These are phyloP conservation scores for Blastobotrys ciferrii DNA, from an alignment of 1,139 yeast genomes.

Conservation along the genomic window DNA sequence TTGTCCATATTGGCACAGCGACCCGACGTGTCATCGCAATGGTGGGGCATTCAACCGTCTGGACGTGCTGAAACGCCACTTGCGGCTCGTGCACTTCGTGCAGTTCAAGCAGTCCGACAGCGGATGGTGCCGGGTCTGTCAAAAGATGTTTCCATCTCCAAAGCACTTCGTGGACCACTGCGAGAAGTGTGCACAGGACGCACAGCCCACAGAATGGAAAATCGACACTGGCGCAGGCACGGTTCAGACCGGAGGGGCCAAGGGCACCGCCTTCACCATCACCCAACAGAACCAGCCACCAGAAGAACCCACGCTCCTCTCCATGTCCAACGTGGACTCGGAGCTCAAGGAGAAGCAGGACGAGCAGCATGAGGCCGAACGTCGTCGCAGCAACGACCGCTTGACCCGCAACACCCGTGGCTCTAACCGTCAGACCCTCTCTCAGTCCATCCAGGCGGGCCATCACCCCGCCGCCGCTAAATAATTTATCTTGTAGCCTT, in stretches of 20 bases:
- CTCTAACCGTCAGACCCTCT: conserved; percentile 27
- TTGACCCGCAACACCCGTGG: conserved; percentile 16
- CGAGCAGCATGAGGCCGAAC: conserved; percentile 16
- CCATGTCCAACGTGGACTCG: conserved; percentile 23
- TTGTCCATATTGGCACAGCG: conserved; percentile 69
- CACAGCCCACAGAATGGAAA: conserved; percentile 37
- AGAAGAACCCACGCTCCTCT: conserved; percentile 20
- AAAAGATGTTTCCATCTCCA: conserved; percentile 54
- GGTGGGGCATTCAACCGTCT: conserved; percentile 69
- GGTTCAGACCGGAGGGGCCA: conserved; percentile 1
- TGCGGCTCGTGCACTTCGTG: conserved; percentile 63
- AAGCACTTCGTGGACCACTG: conserved; percentile 66
- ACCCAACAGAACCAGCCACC: conserved; percentile 5
- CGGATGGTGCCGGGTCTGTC: conserved; percentile 67
- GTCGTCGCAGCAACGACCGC: conserved; percentile 12
- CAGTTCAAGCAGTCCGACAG: conserved; percentile 47
- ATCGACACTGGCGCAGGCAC: conserved; percentile 28
- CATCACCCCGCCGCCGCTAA: conserved; percentile 22
- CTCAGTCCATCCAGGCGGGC: conserved; percentile 31
- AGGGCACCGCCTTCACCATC: conserved; percentile 8
- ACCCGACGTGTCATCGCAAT: conserved; percentile 67
- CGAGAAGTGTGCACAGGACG: conserved; percentile 53
- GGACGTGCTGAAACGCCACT: conserved; percentile 69
- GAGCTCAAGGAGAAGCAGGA: conserved; percentile 20
- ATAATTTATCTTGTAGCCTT: conserved; percentile 1